Evolutionary conservation across 108 stramenopile species (phyloP), one percentile per base, ranked within the genome.

Genomic region (Aurantiochytrium sp.): DNA sequence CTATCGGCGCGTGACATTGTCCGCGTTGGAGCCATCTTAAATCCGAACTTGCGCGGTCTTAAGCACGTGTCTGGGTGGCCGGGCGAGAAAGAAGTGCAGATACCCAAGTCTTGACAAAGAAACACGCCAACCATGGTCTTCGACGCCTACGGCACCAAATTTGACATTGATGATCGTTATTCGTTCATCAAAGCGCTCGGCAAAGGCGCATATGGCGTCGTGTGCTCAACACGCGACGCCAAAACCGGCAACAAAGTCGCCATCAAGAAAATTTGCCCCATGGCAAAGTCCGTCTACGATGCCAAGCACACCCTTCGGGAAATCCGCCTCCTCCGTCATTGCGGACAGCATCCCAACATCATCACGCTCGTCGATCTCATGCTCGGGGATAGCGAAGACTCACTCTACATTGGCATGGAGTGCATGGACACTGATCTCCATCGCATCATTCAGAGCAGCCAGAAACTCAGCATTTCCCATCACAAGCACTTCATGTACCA

Each of bases 401-500:
- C 93, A 59, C 92, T 95, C 19, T 95, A 94, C 90, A 93, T 95
- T 29, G 94, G 95, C 19, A 95, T 95, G 95, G 94, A 95, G 88
- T 92, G 95, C 64, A 92, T 95, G 72, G 95, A 95, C 88, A 91
- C 91, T 5, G 95, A 95, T 83, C 92, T 95, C 47, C 95, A 95
- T 90, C 59, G 89, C 45, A 88, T 92, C 60, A 90, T 92, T 44
- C 93, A 93, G 91, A 73, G 64, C n/a, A 83, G 88, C 47, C 95
- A 95, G 89, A 44, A 90, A 2, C 93, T 95, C n/a, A 90, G 72
- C n/a, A 89, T 92, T 5, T 90, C 90, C 44, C 95, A 95, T 91
- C 58, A 60, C 71, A 91, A 93, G 43, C 93, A 92, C 93, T 92
- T 95, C 73, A 93, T 94, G 93, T 90, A 64, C 64, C 95, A 95